Percentiles rank a stretch among this genome's conserved stretches.
Evolutionary conservation across 2,329 filamentous ascomycete genomes (phyloP).

Genomic region (Colletotrichum eremochloae): DNA sequence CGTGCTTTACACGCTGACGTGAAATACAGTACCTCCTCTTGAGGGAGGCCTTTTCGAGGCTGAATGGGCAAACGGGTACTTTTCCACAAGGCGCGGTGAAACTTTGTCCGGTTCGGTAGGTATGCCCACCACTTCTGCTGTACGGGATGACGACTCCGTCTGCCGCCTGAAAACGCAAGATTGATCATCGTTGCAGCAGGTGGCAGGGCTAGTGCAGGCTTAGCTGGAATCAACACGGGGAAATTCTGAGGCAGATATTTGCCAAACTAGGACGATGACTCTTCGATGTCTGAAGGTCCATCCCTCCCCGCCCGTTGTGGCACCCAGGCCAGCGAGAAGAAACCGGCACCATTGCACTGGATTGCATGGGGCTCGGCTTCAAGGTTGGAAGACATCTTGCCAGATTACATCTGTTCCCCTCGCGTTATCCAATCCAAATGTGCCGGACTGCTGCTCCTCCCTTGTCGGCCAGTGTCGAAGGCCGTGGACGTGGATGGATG

Average conservation of each 20-base stretch:
- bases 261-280: slow-evolving; percentile 40
- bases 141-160: slow-evolving; percentile 35
- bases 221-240: slow-evolving; percentile 31
- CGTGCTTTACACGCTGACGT: background rate
- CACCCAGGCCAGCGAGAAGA: slow-evolving; percentile 36
- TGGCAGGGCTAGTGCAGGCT: slow-evolving; percentile 11
- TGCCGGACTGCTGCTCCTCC: background rate
- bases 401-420: slow-evolving; percentile 11
- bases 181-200: slow-evolving; percentile 28
- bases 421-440: slow-evolving; percentile 5
- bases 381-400: slow-evolving; percentile 3
- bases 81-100: background rate
- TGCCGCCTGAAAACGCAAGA: slow-evolving; percentile 33
- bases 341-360: slow-evolving; percentile 39
- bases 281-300: slow-evolving; percentile 22
- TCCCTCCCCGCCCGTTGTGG: background rate
- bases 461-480: slow-evolving; percentile 31
- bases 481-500: slow-evolving; percentile 34
- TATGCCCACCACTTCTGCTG: background rate
- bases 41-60: background rate
- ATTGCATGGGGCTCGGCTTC: slow-evolving; percentile 26
- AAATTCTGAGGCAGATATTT: slow-evolving; percentile 29
- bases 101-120: background rate
- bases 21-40: background rate
- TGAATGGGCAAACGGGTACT: background rate